A percentile compares a stretch with the other conserved stretches of the same genome.
Conservation (phyloP, 352 stramenopile genomes). For the Phytophthora cactorum region DNA sequence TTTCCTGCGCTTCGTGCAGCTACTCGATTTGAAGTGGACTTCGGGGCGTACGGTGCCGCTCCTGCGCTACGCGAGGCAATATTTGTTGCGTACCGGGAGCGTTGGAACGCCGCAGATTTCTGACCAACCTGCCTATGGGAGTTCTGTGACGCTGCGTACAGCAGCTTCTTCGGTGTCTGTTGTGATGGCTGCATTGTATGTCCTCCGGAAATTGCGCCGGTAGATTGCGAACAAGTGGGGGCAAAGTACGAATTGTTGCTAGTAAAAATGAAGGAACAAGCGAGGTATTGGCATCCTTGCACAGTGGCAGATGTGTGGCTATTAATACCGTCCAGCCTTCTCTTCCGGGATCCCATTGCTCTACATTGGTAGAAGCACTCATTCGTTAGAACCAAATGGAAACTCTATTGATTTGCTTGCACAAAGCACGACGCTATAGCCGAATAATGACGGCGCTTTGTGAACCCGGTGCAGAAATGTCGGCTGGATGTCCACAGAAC, state of each 20-base stretch:
- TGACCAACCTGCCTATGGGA: conserved; percentile 17
- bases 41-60: conserved; percentile 37
- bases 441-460: no score
- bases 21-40: conserved; percentile 45
- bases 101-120: conserved; percentile 24
- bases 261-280: neutral
- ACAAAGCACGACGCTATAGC: no score
- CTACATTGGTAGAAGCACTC: no score
- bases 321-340: no score
- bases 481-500: no score
- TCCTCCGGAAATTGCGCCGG: conserved; percentile 40
- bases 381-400: no score
- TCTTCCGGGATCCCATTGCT: no score
- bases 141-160: conserved; percentile 22
- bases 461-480: no score
- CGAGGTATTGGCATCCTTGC: no score
- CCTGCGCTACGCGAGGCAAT: conserved; percentile 44
- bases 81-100: conserved; percentile 47
- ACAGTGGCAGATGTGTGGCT: no score
- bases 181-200: conserved; percentile 34
- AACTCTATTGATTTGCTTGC: no score
- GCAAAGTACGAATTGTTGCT: conserved; percentile 4
- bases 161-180: conserved; percentile 41
- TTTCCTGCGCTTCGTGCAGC: conserved; percentile 56
- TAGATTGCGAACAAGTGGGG: conserved; percentile 2